Evolutionary conservation across 140 eudicot genomes (phyloP), one percentile per base, ranked within the genome.

Genomic region (Flaveria floridana): DNA sequence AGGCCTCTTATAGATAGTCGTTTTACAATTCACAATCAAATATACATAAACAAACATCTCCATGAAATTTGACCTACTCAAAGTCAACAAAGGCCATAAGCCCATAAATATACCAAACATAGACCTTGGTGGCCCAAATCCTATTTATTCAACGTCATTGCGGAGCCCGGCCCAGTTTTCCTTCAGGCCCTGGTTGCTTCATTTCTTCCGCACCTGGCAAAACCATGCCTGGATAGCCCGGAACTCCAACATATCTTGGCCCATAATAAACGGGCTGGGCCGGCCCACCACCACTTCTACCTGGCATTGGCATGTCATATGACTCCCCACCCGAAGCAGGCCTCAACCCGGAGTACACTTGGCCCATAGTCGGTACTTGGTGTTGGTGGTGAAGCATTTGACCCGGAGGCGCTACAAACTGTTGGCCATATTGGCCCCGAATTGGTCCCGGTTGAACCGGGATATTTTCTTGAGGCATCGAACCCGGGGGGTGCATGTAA

Each of bases 171-270:
- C 87, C 85, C 79, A 67, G 6, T 48, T 77, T 76, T 2, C 63
- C 55, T 18, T 81, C 88, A 1, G 80, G 28, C 26, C 78, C 86
- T 0, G 84, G 16, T 20, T 79, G 87, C 65, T 81, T 86, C 66
- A 84, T 59, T 48, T 91, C 97, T 51, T 86, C 97, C 6, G 76
- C 72, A 39, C 83, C 92, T 7, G 85, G 67, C 46, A 80, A 86
- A 74, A 77, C 83, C 90, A 87, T 82, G 23, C 92, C 95, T 21
- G 91, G 85, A 79, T 84, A 87, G 57, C 79, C 85, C 28, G 87
- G 89, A 65, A 83, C 81, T n/a, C 88, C 90, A 14, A 82, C 82
- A 81, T 83, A 86, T 55, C 90, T 84, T 0, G 83, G 76, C 48
- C 88, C 95, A 76, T 92, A 89, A 75, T 86, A 88, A 56, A 89